Evolutionary conservation across 2,329 filamentous ascomycete species (phyloP).

Genomic region (Paraconiothyrium sp.): DNA sequence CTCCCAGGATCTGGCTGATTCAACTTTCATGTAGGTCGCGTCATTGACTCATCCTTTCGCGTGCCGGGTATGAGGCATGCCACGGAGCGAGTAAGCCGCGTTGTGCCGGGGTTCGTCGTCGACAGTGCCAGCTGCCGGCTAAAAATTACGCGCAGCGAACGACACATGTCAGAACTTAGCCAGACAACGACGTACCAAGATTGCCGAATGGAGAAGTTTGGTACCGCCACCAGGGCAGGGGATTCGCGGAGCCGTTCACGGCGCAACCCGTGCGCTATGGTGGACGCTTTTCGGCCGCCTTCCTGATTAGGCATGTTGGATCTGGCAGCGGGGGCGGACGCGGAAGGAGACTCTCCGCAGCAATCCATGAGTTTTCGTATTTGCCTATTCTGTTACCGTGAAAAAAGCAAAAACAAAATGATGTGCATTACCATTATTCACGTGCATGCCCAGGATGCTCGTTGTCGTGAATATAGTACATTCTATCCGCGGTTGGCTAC

Average conservation of each 20-base stretch:
- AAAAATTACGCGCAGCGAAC: constrained; percentile 9
- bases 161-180: neutral
- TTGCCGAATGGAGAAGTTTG: neutral
- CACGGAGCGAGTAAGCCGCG: no score
- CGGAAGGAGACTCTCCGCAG: constrained; percentile 2
- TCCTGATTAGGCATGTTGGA: neutral
- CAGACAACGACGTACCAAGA: neutral
- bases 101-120: neutral
- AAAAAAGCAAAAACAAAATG: neutral
- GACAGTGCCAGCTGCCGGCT: neutral
- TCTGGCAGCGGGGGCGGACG: neutral
- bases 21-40: neutral
- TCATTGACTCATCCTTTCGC: constrained; percentile 2
- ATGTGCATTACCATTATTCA: neutral
- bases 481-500: neutral
- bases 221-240: no score
- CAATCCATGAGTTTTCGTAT: neutral
- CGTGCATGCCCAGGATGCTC: neutral
- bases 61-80: neutral
- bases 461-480: neutral
- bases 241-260: neutral
- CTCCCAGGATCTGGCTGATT: neutral
- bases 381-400: neutral
- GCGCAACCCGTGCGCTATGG: constrained; percentile 1
- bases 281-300: neutral